phyloP scores from a whole-genome alignment of 305 asterid genomes.

The Fraxinus angustifolia region DNA sequence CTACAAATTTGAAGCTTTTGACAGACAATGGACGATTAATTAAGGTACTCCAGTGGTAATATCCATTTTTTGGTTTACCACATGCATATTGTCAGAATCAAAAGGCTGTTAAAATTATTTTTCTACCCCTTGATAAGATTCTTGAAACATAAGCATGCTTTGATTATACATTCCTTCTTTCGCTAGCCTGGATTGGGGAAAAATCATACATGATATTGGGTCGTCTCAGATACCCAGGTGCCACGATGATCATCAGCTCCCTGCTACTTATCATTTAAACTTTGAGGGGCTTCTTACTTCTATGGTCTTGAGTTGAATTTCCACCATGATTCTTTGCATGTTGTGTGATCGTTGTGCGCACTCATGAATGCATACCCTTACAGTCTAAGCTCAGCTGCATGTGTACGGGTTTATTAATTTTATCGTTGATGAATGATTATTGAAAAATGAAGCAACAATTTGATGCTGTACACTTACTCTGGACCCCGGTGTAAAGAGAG shows the following conservation, averaged over 20 bases:
- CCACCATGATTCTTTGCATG: neutral
- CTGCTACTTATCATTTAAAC: neutral
- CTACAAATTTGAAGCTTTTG: conserved; percentile 61
- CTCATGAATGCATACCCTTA: neutral
- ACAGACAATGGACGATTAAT: conserved; percentile 63
- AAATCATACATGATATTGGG: neutral
- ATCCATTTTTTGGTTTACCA: neutral
- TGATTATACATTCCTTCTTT: neutral
- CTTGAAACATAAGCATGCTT: neutral
- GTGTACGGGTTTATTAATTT: neutral
- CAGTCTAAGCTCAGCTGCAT: neutral
- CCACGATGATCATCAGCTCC: neutral
- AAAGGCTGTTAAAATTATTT: neutral
- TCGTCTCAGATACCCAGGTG: neutral
- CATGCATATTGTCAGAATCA: neutral
- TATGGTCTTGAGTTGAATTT: neutral
- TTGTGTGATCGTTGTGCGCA: neutral
- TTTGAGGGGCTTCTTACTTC: neutral
- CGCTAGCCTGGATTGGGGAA: neutral
- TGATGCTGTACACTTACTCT: neutral
- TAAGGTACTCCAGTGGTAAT: conserved; percentile 50
- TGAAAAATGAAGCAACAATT: neutral
- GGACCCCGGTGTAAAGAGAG: neutral
- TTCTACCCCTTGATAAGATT: neutral
- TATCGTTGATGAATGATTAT: neutral